Evolutionary conservation across 371 early-diverging fungal genomes (phyloP), one percentile per base, ranked within the genome.

Genomic region (Rhizopus microsporus): DNA sequence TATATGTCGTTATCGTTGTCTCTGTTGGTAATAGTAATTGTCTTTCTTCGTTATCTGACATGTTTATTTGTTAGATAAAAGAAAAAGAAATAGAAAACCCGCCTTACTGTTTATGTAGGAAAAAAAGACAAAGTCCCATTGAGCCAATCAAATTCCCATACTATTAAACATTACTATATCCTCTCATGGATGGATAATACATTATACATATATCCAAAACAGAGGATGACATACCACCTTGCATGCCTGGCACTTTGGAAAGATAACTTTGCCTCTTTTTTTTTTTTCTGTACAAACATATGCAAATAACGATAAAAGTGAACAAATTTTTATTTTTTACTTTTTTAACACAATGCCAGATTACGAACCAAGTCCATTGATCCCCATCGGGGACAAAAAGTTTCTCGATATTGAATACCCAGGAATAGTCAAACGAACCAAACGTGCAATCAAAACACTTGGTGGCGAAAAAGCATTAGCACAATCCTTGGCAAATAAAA

Each of bases 361-460:
- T 13, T 30, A 58, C 23, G 56, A 64, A n/a, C n/a, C 37, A n/a
- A 56, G 57, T 17, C 67, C 67, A n/a, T n/a, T 59, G 6, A 30
- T 56, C 16, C 65, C 62, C 15, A 54, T 71, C 51, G 60, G 49
- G 5, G 34, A 69, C 12, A 63, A 60, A 29, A 56, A 66, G 37
- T 85, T 77, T 57, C 56, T 80, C 15, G 72, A 73, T 42, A 65
- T 88, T 35, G 87, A 88, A 64, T 83, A 83, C 43, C 88, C 88
- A 31, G 88, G 86, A 3, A 63, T 59, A 52, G 79, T 86, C 0
- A 71, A 72, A 16, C 54, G 69, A 38, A 13, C 67, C 8, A 70
- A 82, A 7, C 72, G 70, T 13, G 84, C 75, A 2, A 32, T 84
- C 13, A 44, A 61, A 7, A 80, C 82, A 0, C 42, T 88, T n/a